Percentiles rank a stretch among this genome's conserved stretches.
phyloP scores from a whole-genome alignment of 371 early-diverging fungal genomes.

The Actinomucor elegans region DNA sequence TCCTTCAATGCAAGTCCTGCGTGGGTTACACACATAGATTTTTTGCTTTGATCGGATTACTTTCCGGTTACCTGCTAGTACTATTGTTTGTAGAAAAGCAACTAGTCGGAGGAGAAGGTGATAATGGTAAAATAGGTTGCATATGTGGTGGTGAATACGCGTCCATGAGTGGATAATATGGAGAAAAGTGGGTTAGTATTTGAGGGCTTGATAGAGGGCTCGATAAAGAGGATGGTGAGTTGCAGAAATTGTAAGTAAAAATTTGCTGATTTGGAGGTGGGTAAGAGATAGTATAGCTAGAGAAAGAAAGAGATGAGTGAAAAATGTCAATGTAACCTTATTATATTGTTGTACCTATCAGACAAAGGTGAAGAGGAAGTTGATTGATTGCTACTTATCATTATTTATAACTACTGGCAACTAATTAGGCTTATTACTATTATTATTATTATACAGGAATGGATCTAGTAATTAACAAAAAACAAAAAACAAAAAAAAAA shows the following conservation, averaged over 20 bases:
- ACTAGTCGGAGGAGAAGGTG: constrained; percentile 5
- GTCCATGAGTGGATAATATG: neutral
- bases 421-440: neutral
- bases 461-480: neutral
- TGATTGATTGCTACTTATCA: constrained; percentile 4
- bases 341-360: constrained; percentile 1
- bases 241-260: neutral
- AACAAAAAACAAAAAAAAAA: neutral
- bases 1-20: constrained; percentile 12
- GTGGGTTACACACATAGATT: constrained; percentile 15
- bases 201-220: constrained; percentile 14
- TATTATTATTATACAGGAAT: too few species aligned
- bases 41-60: constrained; percentile 11
- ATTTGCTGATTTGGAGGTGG: neutral
- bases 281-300: neutral
- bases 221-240: constrained; percentile 1
- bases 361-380: constrained; percentile 4
- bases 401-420: neutral
- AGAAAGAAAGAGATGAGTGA: neutral
- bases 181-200: constrained; percentile 5
- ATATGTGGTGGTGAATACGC: neutral
- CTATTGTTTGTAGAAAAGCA: neutral
- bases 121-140: neutral
- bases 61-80: constrained; percentile 13
- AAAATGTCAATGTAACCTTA: neutral